Base-by-base conservation (phyloP, 352 stramenopile species). In the Globisporangium ultimum region DNA sequence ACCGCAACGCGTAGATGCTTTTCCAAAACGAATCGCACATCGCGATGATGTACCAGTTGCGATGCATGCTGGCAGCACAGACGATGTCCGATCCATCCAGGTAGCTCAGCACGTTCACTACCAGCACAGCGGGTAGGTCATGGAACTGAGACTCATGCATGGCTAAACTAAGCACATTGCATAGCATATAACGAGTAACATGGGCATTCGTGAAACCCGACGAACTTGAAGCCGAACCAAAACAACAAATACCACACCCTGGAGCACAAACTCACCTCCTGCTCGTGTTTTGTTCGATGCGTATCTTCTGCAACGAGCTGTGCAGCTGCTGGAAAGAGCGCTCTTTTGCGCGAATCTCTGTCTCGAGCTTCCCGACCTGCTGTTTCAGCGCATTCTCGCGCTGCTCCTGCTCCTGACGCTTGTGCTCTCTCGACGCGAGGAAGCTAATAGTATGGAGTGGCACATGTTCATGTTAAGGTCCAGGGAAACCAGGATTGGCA, bases 11-110 rank as follows among this genome's bases (percentile, higher is more conserved):
- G 48, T 71, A 74, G 43, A 71, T 50, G 4, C 59, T 28, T 36
- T 59, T 42, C 66, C 66, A 74, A 18, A 74, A 55, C 15, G 41
- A 17, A 8, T 61, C 49, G 28, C 43, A n/a, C 51, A 64, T 62
- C 22, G 65, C 55, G 20, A 68, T 40, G 3, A 46, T 38, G 18
- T 63, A 50, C 58, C 65, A 63, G 22, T 62, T 21, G 6, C 50
- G 66, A 51, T 70, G 58, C 20, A 63, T 60, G 2, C 34, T 22
- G 10, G 45, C 56, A 24, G 58, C 63, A 13, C 32, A 38, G 18
- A 70, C 34, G 24, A 66, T 53, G 17, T 49, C 57, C 10, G 38
- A 15, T 22, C 34, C 57, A 21, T 70, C 63, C 34, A 70, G 32
- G 34, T 55, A 66, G 14, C 58, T 55, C 11, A 70, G 22, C 14